Conservation (phyloP, 306 rosid genomes). For the Fagus crenata region DNA sequence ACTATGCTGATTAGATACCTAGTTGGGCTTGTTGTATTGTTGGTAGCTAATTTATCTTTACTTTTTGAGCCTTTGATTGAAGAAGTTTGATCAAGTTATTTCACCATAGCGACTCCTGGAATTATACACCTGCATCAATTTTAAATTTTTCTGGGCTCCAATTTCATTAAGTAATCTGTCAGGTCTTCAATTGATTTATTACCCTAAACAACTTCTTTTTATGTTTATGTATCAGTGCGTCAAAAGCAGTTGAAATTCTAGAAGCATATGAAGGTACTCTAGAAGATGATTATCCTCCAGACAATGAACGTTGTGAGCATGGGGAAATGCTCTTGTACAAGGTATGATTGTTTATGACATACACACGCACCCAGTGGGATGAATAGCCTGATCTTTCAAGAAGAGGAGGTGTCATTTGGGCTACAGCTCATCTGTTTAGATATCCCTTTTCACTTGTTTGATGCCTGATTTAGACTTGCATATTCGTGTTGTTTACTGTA, state of each 20-base stretch:
- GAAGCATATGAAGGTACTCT: conserved; percentile 99
- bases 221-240: conserved; percentile 48
- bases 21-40: background rate
- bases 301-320: conserved; percentile 93
- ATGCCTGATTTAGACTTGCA: conserved; percentile 15
- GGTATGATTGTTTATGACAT: conserved; percentile 47
- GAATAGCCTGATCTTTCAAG: no score
- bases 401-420: no score
- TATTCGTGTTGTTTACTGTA: background rate
- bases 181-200: conserved; percentile 15
- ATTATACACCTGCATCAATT: background rate
- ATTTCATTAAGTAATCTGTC: conserved; percentile 12
- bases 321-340: conserved; percentile 97
- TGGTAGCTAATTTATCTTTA: conserved; percentile 3
- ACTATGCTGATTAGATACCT: background rate
- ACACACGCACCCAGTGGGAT: background rate
- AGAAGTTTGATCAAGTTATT: background rate
- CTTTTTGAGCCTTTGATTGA: conserved; percentile 1
- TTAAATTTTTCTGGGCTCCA: conserved; percentile 1
- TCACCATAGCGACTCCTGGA: background rate
- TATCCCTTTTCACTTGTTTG: conserved; percentile 13
- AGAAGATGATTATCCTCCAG: conserved; percentile 95
- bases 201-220: conserved; percentile 22
- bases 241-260: conserved; percentile 94
- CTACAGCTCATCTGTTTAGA: conserved; percentile 21